Base-by-base conservation (phyloP, 2,329 filamentous ascomycete species). In the Nothopassalora personata region DNA sequence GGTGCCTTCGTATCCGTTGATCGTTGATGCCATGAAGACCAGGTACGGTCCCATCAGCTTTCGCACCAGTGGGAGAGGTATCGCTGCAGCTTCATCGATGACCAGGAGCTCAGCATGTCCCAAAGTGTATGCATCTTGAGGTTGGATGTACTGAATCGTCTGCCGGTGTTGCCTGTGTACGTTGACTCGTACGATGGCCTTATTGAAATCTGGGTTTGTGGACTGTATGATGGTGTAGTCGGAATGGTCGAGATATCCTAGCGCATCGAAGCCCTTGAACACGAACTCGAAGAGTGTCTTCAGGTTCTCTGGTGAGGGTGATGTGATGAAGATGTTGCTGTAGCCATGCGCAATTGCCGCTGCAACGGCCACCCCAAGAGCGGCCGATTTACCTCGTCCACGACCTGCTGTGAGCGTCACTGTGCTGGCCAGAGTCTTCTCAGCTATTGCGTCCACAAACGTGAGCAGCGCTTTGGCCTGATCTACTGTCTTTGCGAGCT, bases 261-360 rank as follows among this genome's bases (percentile, higher is more conserved):
- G 81, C 10, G 92, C 90, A 73, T 99, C 94, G 69, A 99, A 99
- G 0, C 92, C 94, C 74, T 97, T 97, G 81, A 99, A 97, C 18
- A 99, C 85, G 70, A 99, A 99, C 70, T 99, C 92, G 72, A 99
- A 99, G 7, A 99, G 81, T 0, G 94, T 99, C 79, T 97, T 99
- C 81, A 99, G 81, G 76, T 99, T 99, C 77, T 99, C 95, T 0
- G 94, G 94, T 61, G 91, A 97, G 0, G 93, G 93, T 1, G 93
- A 97, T 1, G 94, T 99, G 72, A 99, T 96, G 77, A 99, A 99
- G 69, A 99, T 96, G 74, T 99, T 99, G 79, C 91, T 96, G 76
- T 99, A 99, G 28, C 94, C 94, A 72, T 97, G 90, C 1, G 94
- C 93, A 48, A 99, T 84, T 1, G 95, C 95, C 2, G 94, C 91